Base-by-base conservation (phyloP, 2,329 filamentous ascomycete genomes). In the Aspergillaceae sp. region DNA sequence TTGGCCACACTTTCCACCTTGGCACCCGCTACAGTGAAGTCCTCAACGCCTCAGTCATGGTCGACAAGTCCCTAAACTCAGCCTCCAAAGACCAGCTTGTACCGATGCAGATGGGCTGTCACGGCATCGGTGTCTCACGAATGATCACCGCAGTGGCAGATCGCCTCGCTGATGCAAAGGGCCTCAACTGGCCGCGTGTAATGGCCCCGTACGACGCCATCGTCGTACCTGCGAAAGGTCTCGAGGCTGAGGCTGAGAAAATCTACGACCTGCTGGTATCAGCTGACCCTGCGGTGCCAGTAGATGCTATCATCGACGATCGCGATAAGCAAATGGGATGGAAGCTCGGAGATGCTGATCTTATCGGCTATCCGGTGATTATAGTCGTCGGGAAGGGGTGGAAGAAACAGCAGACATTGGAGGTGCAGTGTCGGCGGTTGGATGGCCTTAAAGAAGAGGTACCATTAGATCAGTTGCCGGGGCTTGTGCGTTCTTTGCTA, bases 1-100 rank as follows among this genome's bases (percentile, higher is more conserved):
- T 97, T 10, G 92, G 88, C 1, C 92, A 98, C 66, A 97, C 92
- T 0, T 98, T 98, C 69, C 83, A 94, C 64, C 81, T 98, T 1
- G 90, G 91, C 7, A 90, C 87, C 1, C 80, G 90, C 29, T 98
- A 98, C 70, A 90, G 86, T 27, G 74, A 79, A 19, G 84, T 88
- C 0, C 74, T 98, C 0, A 71, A 76, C 5, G 85, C 87, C 1
- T 74, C 68, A 1, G 77, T 92, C 2, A 69, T 72, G 9, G 54
- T 73, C 28, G 76, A 69, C 28, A 58, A 55, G 30, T 52, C 54
- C 7, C 50, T 50, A 49, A 56, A 53, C n/a, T 60, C 54, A 28
- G 40, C 43, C 29, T 48, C 56, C 10, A 56, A 63, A 27, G 52
- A 59, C 41, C 57, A 67, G 10, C 63, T 64, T 6, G 73, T 80